These are phyloP conservation scores for Vitis hybrid DNA, from an alignment of 177 flowering plant genomes.

Conservation along the genomic window DNA sequence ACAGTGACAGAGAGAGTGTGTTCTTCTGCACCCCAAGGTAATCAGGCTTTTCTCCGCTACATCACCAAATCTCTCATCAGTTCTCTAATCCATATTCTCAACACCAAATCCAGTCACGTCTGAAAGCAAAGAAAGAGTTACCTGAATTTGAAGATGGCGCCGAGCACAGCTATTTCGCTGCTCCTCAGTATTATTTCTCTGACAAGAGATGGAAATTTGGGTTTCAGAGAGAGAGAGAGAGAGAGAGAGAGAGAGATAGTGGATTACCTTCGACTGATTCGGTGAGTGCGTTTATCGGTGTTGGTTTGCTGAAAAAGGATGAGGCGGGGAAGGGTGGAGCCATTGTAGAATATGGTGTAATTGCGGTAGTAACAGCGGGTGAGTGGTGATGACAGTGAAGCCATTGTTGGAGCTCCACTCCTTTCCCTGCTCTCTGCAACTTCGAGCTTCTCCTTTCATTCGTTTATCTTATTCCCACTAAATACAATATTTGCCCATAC, in stretches of 20 bases:
- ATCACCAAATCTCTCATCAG: background rate
- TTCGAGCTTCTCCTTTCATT: background rate
- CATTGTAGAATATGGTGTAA: background rate
- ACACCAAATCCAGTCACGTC: background rate
- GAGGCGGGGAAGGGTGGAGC: constrained; percentile 16
- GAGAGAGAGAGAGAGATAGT: constrained; percentile 5
- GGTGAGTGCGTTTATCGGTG: constrained; percentile 18
- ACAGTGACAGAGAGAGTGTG: constrained; percentile 65
- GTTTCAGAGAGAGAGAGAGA: background rate
- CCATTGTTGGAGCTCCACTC: constrained; percentile 27
- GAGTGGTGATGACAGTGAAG: constrained; percentile 36
- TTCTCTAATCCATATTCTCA: background rate
- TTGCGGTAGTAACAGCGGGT: constrained; percentile 6
- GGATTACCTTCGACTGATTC: constrained; percentile 37
- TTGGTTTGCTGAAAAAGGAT: constrained; percentile 22
- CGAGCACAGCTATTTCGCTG: constrained; percentile 74
- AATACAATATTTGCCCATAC: too few species aligned
- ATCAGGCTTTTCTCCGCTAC: constrained; percentile 78
- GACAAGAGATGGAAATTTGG: background rate
- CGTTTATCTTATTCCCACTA: background rate
- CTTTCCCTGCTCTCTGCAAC: background rate
- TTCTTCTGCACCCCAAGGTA: constrained; percentile 92
- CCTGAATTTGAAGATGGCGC: constrained; percentile 83
- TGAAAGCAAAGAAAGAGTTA: constrained; percentile 5
- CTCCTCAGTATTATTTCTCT: constrained; percentile 79